A percentile compares a stretch with the other conserved stretches of the same genome.
phyloP scores from a whole-genome alignment of 2,329 filamentous ascomycete species.

The Sporothrix globosa region DNA sequence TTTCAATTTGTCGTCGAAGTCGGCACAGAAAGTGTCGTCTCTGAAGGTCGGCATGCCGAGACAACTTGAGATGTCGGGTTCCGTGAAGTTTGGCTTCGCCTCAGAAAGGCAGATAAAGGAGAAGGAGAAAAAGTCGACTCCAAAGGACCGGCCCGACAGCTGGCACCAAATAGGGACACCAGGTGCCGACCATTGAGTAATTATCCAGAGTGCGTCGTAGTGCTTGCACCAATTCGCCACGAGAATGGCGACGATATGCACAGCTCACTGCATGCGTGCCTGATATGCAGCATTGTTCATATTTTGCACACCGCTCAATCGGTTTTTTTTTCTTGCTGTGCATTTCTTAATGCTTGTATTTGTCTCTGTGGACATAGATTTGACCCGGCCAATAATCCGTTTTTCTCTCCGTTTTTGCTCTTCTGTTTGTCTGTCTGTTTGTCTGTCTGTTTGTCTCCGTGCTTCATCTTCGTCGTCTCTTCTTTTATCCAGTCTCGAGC shows the following conservation, averaged over 20 bases:
- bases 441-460: conserved; percentile 41
- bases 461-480: conserved; percentile 56
- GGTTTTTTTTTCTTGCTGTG: not conserved
- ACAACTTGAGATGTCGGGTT: not conserved
- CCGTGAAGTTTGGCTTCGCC: not conserved
- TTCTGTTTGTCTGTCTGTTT: not conserved
- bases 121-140: not conserved
- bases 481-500: conserved; percentile 62
- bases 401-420: not conserved
- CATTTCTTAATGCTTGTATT: not conserved
- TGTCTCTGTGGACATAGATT: not conserved
- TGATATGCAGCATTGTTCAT: conserved; percentile 4
- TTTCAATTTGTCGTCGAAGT: no score
- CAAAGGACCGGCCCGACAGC: conserved; percentile 8
- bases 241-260: not conserved
- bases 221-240: not conserved
- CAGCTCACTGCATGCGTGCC: conserved; percentile 24
- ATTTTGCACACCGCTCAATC: conserved; percentile 23
- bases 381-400: not conserved
- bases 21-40: no score
- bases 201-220: no score
- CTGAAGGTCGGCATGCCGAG: not conserved
- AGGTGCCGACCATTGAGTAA: no score
- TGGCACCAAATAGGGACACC: not conserved
- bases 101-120: not conserved